A percentile compares a stretch with the other conserved stretches of the same genome.
These are phyloP conservation scores for Phytophthora rubi DNA, from an alignment of 352 stramenopile species.

Conservation along the genomic window DNA sequence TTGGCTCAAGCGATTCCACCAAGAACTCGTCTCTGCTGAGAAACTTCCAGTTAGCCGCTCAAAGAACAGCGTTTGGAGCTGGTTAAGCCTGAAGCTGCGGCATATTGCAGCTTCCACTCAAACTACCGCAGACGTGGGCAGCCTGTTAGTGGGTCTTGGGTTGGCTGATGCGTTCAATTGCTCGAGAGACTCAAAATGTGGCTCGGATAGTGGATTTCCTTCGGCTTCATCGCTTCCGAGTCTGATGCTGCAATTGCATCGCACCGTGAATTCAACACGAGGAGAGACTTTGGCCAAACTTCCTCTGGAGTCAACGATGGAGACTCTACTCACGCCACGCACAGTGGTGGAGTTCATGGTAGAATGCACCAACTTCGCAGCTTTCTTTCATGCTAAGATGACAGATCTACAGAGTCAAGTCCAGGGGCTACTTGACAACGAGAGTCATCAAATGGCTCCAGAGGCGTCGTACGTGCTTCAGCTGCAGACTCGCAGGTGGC, in stretches of 20 bases:
- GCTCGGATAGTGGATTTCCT: not conserved
- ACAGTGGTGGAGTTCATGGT: constrained; percentile 25
- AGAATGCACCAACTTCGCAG: constrained; percentile 14
- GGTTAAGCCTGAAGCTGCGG: not conserved
- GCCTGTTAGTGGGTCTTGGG: constrained; percentile 22
- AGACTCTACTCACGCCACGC: not conserved
- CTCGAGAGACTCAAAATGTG: no score
- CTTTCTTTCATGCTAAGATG: constrained; percentile 24
- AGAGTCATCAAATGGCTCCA: not conserved
- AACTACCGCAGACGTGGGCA: constrained; percentile 8
- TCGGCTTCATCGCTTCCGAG: constrained; percentile 9
- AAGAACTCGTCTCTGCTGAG: not conserved
- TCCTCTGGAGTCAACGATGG: constrained; percentile 3
- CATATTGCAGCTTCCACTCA: constrained; percentile 11
- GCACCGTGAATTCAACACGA: constrained; percentile 1
- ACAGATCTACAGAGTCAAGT: constrained; percentile 4
- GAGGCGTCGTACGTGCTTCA: constrained; percentile 9
- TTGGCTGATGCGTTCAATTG: constrained; percentile 1
- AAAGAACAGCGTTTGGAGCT: not conserved
- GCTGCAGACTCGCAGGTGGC: constrained; percentile 8
- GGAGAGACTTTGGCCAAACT: not conserved
- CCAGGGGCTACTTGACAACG: not conserved
- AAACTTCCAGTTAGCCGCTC: not conserved
- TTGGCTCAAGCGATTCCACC: constrained; percentile 4
- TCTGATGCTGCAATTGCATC: constrained; percentile 12